Evolutionary conservation across 2,329 filamentous ascomycete species (phyloP), one percentile per base, ranked within the genome.

Genomic region (Taxawa tesnikishii): DNA sequence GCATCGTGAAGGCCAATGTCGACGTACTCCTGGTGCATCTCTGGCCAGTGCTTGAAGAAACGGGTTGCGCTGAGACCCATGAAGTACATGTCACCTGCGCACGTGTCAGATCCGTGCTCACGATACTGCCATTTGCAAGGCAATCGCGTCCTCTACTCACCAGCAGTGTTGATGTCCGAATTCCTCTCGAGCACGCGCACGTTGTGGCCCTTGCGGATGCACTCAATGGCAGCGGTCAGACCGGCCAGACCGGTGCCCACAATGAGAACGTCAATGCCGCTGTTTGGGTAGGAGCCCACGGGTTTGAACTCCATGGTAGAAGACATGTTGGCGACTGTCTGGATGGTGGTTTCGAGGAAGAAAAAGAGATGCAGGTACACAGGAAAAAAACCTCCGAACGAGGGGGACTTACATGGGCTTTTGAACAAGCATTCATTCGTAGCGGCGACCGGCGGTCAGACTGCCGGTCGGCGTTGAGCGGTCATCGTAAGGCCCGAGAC

Each of bases 41-140:
- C 63, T 7, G 67, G 65, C 66, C 67, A 70, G 38, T 70, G 64
- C 47, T 63, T 65, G 46, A 71, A 61, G 51, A 70, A 70, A 23
- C 56, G 59, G 27, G 65, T 71, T 14, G 67, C 67, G 28, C 63
- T 68, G 14, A 72, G 56, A 7, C 68, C 66, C 63, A 73, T 72
- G 47, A 71, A 71, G 51, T 69, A 71, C 65, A 71, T 72, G 49
- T 73, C 69, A 32, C 68, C 68, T 66, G 32, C 12, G 25, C 11
- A 16, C n/a, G n/a, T n/a, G n/a, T n/a, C n/a, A n/a, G n/a, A n/a
- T n/a, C n/a, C n/a, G n/a, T n/a, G n/a, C n/a, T n/a, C n/a, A n/a
- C n/a, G n/a, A n/a, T n/a, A n/a, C n/a, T n/a, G n/a, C n/a, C n/a
- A n/a, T n/a, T n/a, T n/a, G n/a, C n/a, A n/a, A n/a, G n/a, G n/a